Conservation (phyloP, 805 yeast species). For the Metschnikowia orientalis region DNA sequence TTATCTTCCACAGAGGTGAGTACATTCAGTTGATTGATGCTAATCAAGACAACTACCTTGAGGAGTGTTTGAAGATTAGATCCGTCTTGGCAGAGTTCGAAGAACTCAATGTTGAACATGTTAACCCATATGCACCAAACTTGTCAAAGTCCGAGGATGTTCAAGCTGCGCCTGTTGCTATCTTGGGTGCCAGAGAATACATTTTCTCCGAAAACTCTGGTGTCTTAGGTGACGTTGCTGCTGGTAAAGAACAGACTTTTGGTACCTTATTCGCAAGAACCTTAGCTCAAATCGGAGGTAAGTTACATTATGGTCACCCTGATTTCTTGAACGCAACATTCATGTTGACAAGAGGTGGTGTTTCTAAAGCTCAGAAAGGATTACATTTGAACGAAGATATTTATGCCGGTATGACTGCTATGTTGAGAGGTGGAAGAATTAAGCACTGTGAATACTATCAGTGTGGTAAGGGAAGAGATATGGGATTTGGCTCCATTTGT, state of each 20-base stretch:
- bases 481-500: slow-evolving; percentile 78
- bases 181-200: slow-evolving; percentile 79
- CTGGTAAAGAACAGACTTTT: slow-evolving; percentile 85
- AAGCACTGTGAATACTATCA: slow-evolving; percentile 80
- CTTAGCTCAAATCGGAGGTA: slow-evolving; percentile 76
- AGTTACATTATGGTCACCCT: slow-evolving; percentile 84
- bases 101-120: slow-evolving; percentile 52
- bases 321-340: slow-evolving; percentile 71
- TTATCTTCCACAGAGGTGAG: slow-evolving; percentile 75
- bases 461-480: slow-evolving; percentile 84
- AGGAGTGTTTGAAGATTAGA: slow-evolving; percentile 76
- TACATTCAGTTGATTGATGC: slow-evolving; percentile 79
- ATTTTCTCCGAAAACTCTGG: slow-evolving; percentile 81
- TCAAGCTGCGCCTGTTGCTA: slow-evolving; percentile 60
- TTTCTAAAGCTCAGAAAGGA: slow-evolving; percentile 80
- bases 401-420: slow-evolving; percentile 80
- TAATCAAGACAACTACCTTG: slow-evolving; percentile 77
- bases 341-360: slow-evolving; percentile 85
- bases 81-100: slow-evolving; percentile 74
- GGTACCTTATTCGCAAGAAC: slow-evolving; percentile 83
- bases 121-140: slow-evolving; percentile 76
- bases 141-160: slow-evolving; percentile 53
- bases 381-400: slow-evolving; percentile 81
- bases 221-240: slow-evolving; percentile 79
- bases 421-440: slow-evolving; percentile 76